phyloP scores from a whole-genome alignment of 2,329 filamentous ascomycete genomes.

The Biscogniauxia marginata region DNA sequence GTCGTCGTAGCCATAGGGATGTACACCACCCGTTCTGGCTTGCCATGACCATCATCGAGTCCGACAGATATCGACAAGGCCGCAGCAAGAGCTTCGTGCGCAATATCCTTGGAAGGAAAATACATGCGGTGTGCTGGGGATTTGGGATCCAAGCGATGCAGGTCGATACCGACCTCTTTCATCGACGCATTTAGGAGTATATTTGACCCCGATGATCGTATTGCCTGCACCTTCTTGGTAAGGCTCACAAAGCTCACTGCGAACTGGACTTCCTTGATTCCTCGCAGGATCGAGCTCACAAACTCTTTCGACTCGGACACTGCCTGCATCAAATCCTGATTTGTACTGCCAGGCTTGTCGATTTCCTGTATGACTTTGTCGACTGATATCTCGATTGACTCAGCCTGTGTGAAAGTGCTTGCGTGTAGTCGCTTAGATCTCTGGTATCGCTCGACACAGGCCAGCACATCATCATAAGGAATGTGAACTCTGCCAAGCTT shows the following conservation, averaged over 20 bases:
- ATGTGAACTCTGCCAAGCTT: conserved; percentile 90
- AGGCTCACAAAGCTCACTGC: conserved; percentile 88
- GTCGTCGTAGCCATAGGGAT: conserved; percentile 97
- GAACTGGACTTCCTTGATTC: conserved; percentile 95
- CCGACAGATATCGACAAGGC: conserved; percentile 91
- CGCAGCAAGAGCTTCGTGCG: conserved; percentile 89
- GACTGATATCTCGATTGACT: conserved; percentile 62
- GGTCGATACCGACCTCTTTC: conserved; percentile 92
- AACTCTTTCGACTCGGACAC: conserved; percentile 94
- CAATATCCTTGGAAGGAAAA: conserved; percentile 87
- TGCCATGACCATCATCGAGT: conserved; percentile 83
- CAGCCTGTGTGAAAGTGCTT: conserved; percentile 35
- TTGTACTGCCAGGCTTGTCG: conserved; percentile 63
- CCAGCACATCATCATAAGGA: conserved; percentile 80
- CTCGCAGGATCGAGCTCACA: conserved; percentile 81
- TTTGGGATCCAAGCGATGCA: conserved; percentile 86
- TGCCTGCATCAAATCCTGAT: conserved; percentile 71
- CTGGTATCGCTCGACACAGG: conserved; percentile 59
- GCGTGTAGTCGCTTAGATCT: conserved; percentile 39
- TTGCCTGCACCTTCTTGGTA: conserved; percentile 72
- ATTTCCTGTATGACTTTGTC: conserved; percentile 73
- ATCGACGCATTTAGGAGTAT: conserved; percentile 85
- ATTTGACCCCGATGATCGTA: conserved; percentile 66
- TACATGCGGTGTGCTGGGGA: conserved; percentile 98
- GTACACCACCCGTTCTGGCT: conserved; percentile 84